Evolutionary conservation across 2,329 filamentous ascomycete genomes (phyloP).

Genomic region (Alternaria ventricosa): DNA sequence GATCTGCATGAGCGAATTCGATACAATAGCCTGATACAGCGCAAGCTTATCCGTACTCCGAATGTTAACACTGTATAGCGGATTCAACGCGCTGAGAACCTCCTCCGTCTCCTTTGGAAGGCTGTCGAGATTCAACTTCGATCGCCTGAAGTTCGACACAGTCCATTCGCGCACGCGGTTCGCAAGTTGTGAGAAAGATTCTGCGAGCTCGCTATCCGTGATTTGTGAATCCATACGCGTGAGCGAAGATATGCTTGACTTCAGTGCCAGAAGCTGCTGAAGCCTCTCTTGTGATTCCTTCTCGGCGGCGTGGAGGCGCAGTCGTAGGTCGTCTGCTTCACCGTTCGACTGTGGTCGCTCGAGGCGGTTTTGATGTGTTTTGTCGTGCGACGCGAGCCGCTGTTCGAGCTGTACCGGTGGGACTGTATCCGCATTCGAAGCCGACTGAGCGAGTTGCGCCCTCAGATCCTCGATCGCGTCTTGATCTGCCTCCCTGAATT

Average conservation of each 20-base stretch:
- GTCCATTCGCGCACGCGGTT: conserved; percentile 78
- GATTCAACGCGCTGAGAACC: conserved; percentile 24
- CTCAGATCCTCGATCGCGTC: conserved; percentile 28
- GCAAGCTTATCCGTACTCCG: conserved; percentile 33
- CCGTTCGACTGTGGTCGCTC: conserved; percentile 6
- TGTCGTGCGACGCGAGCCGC: conserved; percentile 28
- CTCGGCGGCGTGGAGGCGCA: conserved; percentile 53
- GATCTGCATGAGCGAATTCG: conserved; percentile 33
- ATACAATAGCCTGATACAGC: conserved; percentile 42
- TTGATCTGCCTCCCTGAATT: conserved; percentile 25
- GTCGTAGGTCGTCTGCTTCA: conserved; percentile 38
- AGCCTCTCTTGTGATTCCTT: conserved; percentile 63
- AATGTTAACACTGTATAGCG: conserved; percentile 18
- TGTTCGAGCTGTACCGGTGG: conserved; percentile 33
- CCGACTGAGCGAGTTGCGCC: conserved; percentile 19
- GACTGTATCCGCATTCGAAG: neutral
- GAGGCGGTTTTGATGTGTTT: conserved; percentile 1
- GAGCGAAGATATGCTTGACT: conserved; percentile 73
- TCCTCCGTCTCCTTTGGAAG: conserved; percentile 24
- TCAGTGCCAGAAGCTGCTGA: conserved; percentile 69
- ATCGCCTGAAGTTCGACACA: conserved; percentile 70
- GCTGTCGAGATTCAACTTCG: conserved; percentile 55
- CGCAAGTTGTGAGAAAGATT: conserved; percentile 66
- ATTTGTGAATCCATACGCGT: conserved; percentile 66
- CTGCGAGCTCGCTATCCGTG: conserved; percentile 71